phyloP scores from a whole-genome alignment of 208 protist species.

The Leishmania amazonensis region DNA sequence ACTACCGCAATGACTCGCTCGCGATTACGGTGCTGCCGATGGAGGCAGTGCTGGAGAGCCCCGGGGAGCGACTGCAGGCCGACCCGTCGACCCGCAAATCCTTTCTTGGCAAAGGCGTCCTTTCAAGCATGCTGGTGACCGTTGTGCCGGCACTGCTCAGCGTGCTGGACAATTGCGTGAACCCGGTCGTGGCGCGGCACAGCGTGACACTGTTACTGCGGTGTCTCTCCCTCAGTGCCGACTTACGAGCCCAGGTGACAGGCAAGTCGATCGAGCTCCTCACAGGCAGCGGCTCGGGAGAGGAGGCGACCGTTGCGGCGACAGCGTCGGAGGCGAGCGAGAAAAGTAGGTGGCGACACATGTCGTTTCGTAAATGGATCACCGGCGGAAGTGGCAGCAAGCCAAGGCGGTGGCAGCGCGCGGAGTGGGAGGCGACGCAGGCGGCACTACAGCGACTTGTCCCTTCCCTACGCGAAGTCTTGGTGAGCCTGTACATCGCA shows the following conservation, averaged over 20 bases:
- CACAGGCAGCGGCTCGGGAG: background rate
- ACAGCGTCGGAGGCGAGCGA: background rate
- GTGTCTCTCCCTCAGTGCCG: conserved; percentile 50
- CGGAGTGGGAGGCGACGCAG: conserved; percentile 30
- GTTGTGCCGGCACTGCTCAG: conserved; percentile 57
- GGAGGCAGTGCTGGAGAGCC: conserved; percentile 31
- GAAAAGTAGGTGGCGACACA: background rate
- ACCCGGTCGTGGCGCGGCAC: conserved; percentile 74
- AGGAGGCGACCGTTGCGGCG: background rate
- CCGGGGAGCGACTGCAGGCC: conserved; percentile 29
- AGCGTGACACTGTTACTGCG: conserved; percentile 66
- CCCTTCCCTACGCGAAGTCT: conserved; percentile 26
- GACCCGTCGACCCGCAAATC: conserved; percentile 32
- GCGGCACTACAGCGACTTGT: conserved; percentile 26
- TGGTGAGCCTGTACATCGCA: conserved; percentile 27
- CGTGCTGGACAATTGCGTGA: conserved; percentile 63
- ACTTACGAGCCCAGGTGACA: conserved; percentile 36
- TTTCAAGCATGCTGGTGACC: conserved; percentile 38
- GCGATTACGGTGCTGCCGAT: conserved; percentile 24
- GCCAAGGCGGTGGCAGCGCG: conserved; percentile 20
- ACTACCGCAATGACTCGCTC: background rate
- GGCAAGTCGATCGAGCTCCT: conserved; percentile 19
- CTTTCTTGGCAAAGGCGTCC: conserved; percentile 37
- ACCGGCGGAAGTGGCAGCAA: conserved; percentile 3
- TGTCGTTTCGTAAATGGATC: conserved; percentile 29